Conservation (phyloP, 176 grass and related monocot species). For the Eremochloa ophiuroides region DNA sequence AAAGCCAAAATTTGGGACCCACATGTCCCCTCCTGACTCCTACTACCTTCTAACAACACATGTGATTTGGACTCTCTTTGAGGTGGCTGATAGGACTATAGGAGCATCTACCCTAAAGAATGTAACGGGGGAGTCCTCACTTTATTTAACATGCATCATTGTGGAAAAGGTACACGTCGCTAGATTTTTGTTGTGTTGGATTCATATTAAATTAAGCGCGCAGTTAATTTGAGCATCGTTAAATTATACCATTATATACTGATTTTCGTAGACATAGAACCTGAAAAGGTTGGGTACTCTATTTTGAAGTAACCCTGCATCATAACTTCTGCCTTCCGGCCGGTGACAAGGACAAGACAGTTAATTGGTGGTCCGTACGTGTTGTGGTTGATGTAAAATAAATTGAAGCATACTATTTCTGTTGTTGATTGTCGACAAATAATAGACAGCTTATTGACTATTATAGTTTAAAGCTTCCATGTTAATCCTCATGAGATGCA, state of each 20-base stretch:
- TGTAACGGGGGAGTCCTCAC: neutral
- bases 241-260: neutral
- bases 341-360: neutral
- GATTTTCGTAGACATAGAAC: neutral
- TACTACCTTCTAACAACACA: slow-evolving; percentile 36
- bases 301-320: neutral
- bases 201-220: neutral
- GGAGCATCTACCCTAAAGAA: slow-evolving; percentile 26
- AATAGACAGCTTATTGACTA: neutral
- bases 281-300: neutral
- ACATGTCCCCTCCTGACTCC: slow-evolving; percentile 45
- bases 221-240: neutral
- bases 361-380: neutral
- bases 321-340: neutral
- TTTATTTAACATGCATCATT: neutral
- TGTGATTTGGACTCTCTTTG: slow-evolving; percentile 51
- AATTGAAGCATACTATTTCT: neutral
- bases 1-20: slow-evolving; percentile 56
- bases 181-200: slow-evolving; percentile 6
- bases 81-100: slow-evolving; percentile 8
- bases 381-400: neutral
- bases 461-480: neutral
- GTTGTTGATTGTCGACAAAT: neutral
- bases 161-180: neutral
- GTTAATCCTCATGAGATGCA: neutral